These are phyloP conservation scores for Chiua virens DNA, from an alignment of 768 basidiomycete species.

Conservation along the genomic window DNA sequence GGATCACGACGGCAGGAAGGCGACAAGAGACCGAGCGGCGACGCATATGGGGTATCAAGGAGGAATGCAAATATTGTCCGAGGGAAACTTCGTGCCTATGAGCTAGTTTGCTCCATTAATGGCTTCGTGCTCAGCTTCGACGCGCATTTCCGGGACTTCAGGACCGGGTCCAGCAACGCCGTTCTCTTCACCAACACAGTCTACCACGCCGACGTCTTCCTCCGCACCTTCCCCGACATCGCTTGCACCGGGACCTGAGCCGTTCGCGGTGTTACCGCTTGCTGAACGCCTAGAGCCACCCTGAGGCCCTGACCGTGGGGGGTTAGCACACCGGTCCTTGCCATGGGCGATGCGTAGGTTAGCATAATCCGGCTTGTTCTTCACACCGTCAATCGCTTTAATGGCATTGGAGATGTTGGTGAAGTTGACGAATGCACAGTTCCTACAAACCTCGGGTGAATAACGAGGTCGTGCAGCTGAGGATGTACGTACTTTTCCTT, in stretches of 20 bases:
- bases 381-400: constrained; percentile 97
- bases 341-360: constrained; percentile 91
- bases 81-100: constrained; percentile 12
- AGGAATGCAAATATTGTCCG: constrained; percentile 31
- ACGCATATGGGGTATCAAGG: constrained; percentile 33
- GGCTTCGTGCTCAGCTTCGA: constrained; percentile 35
- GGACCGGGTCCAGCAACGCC: constrained; percentile 23
- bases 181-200: constrained; percentile 27
- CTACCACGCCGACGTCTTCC: constrained; percentile 22
- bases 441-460: constrained; percentile 46
- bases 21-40: constrained; percentile 20
- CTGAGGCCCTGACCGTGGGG: constrained; percentile 81
- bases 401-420: constrained; percentile 94
- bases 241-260: constrained; percentile 7
- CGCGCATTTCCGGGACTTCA: constrained; percentile 43
- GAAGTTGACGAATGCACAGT: constrained; percentile 95
- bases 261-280: constrained; percentile 37
- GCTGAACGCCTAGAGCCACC: constrained; percentile 56
- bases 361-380: constrained; percentile 87
- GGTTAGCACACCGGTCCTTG: constrained; percentile 94
- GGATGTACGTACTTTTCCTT: constrained; percentile 80
- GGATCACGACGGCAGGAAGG: constrained; percentile 18
- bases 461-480: constrained; percentile 3
- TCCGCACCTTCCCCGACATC: constrained; percentile 22
- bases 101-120: constrained; percentile 25